Conservation (phyloP, 2,329 filamentous ascomycete species). For the Stachybotrys echinatus region DNA sequence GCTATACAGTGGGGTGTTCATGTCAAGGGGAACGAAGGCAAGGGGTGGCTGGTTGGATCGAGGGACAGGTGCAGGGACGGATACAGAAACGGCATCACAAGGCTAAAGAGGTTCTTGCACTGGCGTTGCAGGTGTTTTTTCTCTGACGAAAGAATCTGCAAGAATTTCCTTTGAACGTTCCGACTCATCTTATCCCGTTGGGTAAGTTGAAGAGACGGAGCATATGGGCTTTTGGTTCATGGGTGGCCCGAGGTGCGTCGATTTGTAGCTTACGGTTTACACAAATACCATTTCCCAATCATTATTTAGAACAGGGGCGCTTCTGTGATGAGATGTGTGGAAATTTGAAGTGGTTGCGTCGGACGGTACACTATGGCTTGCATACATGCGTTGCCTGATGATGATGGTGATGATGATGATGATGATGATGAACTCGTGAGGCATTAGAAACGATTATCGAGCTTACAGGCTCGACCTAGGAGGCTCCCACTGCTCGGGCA, state of each 20-base stretch:
- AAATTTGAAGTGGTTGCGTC: not conserved
- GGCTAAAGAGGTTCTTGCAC: not conserved
- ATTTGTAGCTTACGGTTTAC: no score
- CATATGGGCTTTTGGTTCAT: no score
- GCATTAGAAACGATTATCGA: no score
- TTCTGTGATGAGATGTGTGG: not conserved
- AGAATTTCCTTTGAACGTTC: no score
- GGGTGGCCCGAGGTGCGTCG: no score
- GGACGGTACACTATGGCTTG: not conserved
- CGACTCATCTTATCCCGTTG: no score
- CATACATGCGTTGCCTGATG: no score
- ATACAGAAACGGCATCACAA: no score
- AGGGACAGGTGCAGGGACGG: no score
- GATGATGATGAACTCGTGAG: not conserved
- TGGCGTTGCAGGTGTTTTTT: not conserved
- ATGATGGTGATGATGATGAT: not conserved
- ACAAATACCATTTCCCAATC: not conserved
- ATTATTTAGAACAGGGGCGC: not conserved
- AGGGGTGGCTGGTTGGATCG: not conserved
- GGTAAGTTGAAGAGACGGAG: no score
- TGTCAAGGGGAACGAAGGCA: not conserved
- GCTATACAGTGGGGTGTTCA: not conserved
- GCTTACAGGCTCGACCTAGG: slow-evolving; percentile 15
- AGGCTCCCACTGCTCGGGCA: slow-evolving; percentile 21
- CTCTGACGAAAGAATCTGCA: no score